A percentile compares a stretch with the other conserved stretches of the same genome.
Conservation (phyloP, 768 basidiomycete species). For the Leccinum subgranulosum region DNA sequence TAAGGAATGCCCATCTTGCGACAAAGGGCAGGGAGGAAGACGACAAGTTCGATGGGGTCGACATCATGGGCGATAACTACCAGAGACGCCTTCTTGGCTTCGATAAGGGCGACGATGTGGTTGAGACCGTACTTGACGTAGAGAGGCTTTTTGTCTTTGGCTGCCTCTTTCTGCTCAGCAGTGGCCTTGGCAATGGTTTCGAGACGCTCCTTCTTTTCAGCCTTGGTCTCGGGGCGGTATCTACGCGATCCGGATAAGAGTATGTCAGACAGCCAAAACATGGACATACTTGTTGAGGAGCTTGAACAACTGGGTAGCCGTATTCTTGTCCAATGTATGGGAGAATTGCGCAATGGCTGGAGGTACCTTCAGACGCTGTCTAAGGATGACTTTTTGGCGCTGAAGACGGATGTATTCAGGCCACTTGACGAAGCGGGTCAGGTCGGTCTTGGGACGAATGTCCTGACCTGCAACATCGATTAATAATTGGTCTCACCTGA, state of each 20-base stretch:
- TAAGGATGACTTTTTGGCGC: constrained; percentile 96
- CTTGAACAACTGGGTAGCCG: constrained; percentile 96
- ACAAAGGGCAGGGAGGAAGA: constrained; percentile 97
- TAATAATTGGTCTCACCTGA: neutral
- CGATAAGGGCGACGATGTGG: constrained; percentile 92
- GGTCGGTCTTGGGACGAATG: constrained; percentile 82
- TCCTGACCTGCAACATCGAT: constrained; percentile 71
- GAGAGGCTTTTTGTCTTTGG: constrained; percentile 89
- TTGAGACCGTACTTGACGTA: constrained; percentile 97
- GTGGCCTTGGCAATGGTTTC: constrained; percentile 70
- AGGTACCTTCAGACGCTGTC: constrained; percentile 97
- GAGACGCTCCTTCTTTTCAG: constrained; percentile 96
- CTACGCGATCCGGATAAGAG: constrained; percentile 13
- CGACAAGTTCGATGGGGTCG: constrained; percentile 98
- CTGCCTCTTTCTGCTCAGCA: constrained; percentile 74
- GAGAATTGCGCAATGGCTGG: constrained; percentile 98
- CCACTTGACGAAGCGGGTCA: constrained; percentile 99
- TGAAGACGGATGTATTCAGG: constrained; percentile 98
- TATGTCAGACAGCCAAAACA: neutral
- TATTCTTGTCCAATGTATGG: constrained; percentile 99
- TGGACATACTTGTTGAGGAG: constrained; percentile 79
- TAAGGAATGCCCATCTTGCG: constrained; percentile 99
- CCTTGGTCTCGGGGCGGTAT: constrained; percentile 90
- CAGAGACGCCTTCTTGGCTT: constrained; percentile 96
- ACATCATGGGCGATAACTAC: constrained; percentile 98